Base-by-base conservation (phyloP, 345 rosid genomes). In the Acer negundo region DNA sequence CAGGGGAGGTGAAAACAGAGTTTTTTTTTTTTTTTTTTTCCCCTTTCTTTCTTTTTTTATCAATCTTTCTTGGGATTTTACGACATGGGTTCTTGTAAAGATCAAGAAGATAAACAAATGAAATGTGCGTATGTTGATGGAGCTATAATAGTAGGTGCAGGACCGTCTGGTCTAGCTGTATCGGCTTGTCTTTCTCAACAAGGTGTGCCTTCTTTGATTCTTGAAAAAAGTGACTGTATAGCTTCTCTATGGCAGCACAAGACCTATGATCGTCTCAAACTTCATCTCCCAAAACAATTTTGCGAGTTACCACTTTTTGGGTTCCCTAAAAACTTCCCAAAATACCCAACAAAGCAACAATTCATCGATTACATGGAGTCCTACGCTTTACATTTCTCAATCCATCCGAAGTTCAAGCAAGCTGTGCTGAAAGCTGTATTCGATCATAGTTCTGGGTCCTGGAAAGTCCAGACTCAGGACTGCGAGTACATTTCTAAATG, bases 61-160 rank as follows among this genome's bases (percentile, higher is more conserved):
- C 46, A 11, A 47, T 68, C 56, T 46, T 79, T 80, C 82, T 75
- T 75, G 77, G 77, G 82, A 67, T 73, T 76, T 67, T 62, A 17
- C 73, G 5, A 63, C 75, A 92, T 90, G 95, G 83, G 69, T 77
- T 79, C 90, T 76, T 82, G 82, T 73, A 70, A 76, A 80, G 77
- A 78, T 62, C 80, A 56, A 46, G 80, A 75, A 64, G 51, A 62
- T 11, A 67, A 75, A 16, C 67, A 75, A 68, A 70, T 79, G 24
- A 74, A 64, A 47, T 51, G 78, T 6, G 68, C 78, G 64, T 20
- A 35, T 59, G 87, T 94, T 72, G 75, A 71, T 9, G 91, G 91
- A 9, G 92, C 99, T 31, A 84, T 96, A 74, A 89, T 96, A n/a
- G 83, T 94, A 62, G 98, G 99, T n/a, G 99, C 98, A 3, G 98